A percentile compares a stretch with the other conserved stretches of the same genome.
Conservation (phyloP, 2,329 filamentous ascomycete genomes). For the Talaromyces verruculosus region DNA sequence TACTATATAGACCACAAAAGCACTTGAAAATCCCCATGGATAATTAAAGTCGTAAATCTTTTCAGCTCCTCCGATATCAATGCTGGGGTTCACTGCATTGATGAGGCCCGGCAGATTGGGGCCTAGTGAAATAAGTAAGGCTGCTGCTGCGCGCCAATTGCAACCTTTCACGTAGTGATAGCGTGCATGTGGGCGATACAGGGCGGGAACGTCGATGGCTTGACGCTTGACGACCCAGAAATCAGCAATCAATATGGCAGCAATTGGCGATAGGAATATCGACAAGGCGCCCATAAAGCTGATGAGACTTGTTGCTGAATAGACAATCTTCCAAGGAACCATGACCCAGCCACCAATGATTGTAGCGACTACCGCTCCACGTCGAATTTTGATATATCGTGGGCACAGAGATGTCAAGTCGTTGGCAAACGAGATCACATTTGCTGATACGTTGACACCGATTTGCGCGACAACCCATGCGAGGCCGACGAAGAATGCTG, state of each 20-base stretch:
- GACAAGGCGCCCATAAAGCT: constrained; percentile 28
- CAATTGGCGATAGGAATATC: constrained; percentile 45
- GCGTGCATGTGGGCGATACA: constrained; percentile 46
- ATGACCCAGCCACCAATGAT: constrained; percentile 39
- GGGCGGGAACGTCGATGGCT: constrained; percentile 43
- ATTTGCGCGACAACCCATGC: constrained; percentile 47
- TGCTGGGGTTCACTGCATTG: constrained; percentile 29
- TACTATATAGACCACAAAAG: constrained; percentile 31
- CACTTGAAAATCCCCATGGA: constrained; percentile 29
- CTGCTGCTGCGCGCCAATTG: constrained; percentile 35
- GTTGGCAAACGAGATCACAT: constrained; percentile 55
- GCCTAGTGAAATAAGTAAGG: constrained; percentile 37
- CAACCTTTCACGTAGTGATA: constrained; percentile 38
- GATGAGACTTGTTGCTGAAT: constrained; percentile 34
- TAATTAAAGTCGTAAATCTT: constrained; percentile 39
- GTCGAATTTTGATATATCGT: constrained; percentile 54
- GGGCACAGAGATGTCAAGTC: constrained; percentile 56
- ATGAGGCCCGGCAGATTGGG: constrained; percentile 32
- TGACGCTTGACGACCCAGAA: constrained; percentile 44
- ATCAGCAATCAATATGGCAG: constrained; percentile 45
- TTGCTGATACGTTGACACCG: constrained; percentile 56
- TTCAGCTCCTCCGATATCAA: constrained; percentile 26
- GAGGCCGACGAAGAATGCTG: constrained; percentile 33
- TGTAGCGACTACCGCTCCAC: constrained; percentile 49
- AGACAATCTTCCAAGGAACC: constrained; percentile 38